Base-by-base conservation (phyloP, 345 rosid genomes). In the Brassica juncea region DNA sequence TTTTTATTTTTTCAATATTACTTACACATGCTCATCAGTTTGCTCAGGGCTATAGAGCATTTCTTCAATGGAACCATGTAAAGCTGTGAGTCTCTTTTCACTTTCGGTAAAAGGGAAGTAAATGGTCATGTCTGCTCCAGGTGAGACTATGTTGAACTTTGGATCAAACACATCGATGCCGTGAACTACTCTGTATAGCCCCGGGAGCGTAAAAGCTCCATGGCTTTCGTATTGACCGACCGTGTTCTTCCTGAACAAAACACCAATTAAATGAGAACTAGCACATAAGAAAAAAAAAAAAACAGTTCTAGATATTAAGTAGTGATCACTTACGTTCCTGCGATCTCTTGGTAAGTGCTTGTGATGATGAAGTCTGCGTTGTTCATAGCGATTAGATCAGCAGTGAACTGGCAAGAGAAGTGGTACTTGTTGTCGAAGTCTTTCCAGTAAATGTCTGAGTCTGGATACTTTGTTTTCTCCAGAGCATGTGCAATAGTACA, bases 391-490 rank as follows among this genome's bases (percentile, higher is more conserved):
- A 95, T 85, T 31, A 95, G 65, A 82, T 95, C 99, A 81, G 99
- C 99, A 58, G 98, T 93, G 85, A 95, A 90, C 64, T 93, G 99
- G 77, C 99, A 95, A 39, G 98, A 90, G 89, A 95, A 95, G 80
- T 95, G 99, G 83, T 95, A 93, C 81, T 95, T 93, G 16, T 85
- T 89, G 52, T 95, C 98, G 71, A 88, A 96, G 8, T 90, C 91
- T 82, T 88, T 93, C 99, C 99, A 96, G 81, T 93, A 96, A 66
- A 96, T 86, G 87, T 96, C 98, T 34, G 99, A 96, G 69, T 96
- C 97, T n/a, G 97, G 97, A 88, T 93, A 96, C 84, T 95, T 96
- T 7, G 99, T 93, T 83, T 96, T 96, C 91, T 93, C 98, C 91
- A 93, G 71, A 34, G 99, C 99, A 89, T 93, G 99, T 7, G 98